Base-by-base conservation (phyloP, 345 rosid species). In the Populus nigra region DNA sequence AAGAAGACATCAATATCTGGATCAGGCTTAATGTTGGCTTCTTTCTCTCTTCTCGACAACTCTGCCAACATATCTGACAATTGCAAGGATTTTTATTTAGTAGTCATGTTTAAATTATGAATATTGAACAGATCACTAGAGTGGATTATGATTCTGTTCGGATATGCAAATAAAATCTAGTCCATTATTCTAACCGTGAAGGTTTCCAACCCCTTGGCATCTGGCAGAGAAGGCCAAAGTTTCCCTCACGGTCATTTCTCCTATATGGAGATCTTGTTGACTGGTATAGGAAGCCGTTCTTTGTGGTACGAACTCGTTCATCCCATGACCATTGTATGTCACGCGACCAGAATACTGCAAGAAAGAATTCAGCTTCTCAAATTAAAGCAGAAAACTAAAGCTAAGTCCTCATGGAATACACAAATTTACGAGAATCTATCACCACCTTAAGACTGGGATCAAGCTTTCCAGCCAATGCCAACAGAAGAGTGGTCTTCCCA, bases 381-480 rank as follows among this genome's bases (percentile, higher is more conserved):
- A 5, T 43, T 13, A 45, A 53, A 78, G 18, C 12, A 22, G 55
- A 68, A 38, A 33, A 6, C 10, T 10, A 63, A 23, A 11, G 25
- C 23, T 23, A 65, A 41, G 25, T 10, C 71, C 25, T 15, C 68
- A 1, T 2, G 13, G 57, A 35, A 69, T 17, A n/a, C 20, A 1
- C n/a, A 17, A 63, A 47, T 36, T 2, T 65, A 45, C 27, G 38
- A 73, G 18, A 50, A 11, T 16, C 17, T 65, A 72, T 61, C 7
- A n/a, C 62, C 27, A 93, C 97, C 92, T 89, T 85, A 17, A 92
- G 89, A 35, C 71, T 72, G 1, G 77, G 49, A 81, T 88, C 93
- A 76, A 93, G 97, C 86, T 87, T 91, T 70, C 93, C 94, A 22
- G 94, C 93, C 79, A 93, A 83, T 67, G 96, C 93, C 84, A 91